These are phyloP conservation scores for Lachnellula subtilissima DNA, from an alignment of 2,329 filamentous ascomycete genomes.

Conservation along the genomic window DNA sequence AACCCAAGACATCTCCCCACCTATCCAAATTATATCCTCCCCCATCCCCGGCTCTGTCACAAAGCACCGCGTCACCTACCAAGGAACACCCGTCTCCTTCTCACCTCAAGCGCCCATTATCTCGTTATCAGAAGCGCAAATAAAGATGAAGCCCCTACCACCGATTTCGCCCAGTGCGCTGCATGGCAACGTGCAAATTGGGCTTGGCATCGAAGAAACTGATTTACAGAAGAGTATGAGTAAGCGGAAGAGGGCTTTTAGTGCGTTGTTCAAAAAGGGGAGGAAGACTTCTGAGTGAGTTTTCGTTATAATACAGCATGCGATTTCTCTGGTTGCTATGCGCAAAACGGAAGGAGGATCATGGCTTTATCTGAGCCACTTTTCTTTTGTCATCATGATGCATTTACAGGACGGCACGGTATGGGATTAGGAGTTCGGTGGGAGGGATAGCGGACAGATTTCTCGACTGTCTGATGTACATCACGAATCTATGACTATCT, in stretches of 20 bases:
- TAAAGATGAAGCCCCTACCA: conserved; percentile 1
- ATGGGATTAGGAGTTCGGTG: too few relatives aligned
- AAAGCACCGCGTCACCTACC: background rate
- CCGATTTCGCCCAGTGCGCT: background rate
- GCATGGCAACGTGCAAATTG: conserved; percentile 1
- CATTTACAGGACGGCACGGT: too few relatives aligned
- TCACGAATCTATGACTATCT: too few relatives aligned
- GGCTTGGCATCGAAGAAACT: background rate
- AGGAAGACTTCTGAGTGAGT: background rate
- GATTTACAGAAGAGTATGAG: background rate
- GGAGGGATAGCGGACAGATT: too few relatives aligned
- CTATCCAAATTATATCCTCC: background rate
- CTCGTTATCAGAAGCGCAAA: background rate
- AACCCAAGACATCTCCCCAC: background rate
- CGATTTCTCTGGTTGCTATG: too few relatives aligned
- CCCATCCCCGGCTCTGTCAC: background rate
- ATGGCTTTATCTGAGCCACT: too few relatives aligned
- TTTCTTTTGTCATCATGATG: too few relatives aligned
- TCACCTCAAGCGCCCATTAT: background rate
- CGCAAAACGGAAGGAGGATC: too few relatives aligned
- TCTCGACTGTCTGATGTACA: too few relatives aligned
- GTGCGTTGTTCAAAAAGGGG: background rate
- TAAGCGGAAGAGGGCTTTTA: background rate
- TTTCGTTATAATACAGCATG: too few relatives aligned
- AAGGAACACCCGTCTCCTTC: background rate